Evolutionary conservation across 2,329 filamentous ascomycete genomes (phyloP), one percentile per base, ranked within the genome.

Genomic region (Cadophora sp.): DNA sequence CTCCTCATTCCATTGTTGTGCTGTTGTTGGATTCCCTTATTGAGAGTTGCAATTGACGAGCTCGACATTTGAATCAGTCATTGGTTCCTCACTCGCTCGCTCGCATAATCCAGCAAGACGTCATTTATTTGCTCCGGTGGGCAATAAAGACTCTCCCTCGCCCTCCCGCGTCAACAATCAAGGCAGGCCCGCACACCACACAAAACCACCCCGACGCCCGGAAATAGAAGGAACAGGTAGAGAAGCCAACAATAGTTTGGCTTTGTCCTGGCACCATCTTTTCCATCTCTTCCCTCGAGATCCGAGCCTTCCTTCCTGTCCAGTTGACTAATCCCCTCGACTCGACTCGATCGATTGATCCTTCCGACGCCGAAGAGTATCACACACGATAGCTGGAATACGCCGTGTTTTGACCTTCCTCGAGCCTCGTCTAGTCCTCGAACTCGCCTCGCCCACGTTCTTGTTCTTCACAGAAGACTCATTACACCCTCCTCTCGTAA

Each of bases 351-450:
- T 43, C 43, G 34, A 40, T 59, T 34, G 62, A 26, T 43, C 63
- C 56, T 43, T 27, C 64, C 64, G 53, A 63, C 56, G 63, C 37
- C 66, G 66, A 67, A 67, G 29, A 59, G 26, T 26, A 59, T 31
- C 43, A 27, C 67, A 69, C 68, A 72, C 71, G 73, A 69, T 72
- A 71, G 72, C 74, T 76, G 71, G 74, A 76, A 76, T 74, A 76
- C 75, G 72, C 73, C 73, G 74, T 73, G 70, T 60, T 69, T 64
- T 62, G 31, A 67, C 62, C 69, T 71, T 63, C 62, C 64, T 61
- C 59, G 55, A 58, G 24, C 19, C 51, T 58, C 60, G 24, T 29
- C 22, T 51, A 43, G 40, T 14, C 40, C 51, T 22, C 50, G 26
- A 24, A 8, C 34, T 37, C 3, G 34, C 34, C 34, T 43, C 61